These are phyloP conservation scores for Fusarium mundagurra DNA, from an alignment of 2,329 filamentous ascomycete genomes.

Conservation along the genomic window DNA sequence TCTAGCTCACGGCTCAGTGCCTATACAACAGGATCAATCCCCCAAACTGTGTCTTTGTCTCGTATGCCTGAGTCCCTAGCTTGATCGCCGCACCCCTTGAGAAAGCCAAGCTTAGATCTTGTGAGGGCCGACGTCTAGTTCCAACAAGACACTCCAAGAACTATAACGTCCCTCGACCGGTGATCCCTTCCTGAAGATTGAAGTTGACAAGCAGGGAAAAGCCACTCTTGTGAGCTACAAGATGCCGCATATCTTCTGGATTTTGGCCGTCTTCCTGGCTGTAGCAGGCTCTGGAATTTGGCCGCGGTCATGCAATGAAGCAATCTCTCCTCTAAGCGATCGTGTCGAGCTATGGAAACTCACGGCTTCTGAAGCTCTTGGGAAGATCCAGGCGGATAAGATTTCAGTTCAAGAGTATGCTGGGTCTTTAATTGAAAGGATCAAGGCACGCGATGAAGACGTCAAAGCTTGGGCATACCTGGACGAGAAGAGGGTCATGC, in stretches of 20 bases:
- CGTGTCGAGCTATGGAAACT: constrained; percentile 35
- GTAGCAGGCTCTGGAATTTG: too few species aligned
- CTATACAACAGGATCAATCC: not conserved
- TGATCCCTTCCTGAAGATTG: not conserved
- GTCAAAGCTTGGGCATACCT: constrained; percentile 64
- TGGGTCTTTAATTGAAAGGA: constrained; percentile 56
- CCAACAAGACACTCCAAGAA: not conserved
- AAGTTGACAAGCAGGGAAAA: too few species aligned
- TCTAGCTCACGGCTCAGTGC: not conserved
- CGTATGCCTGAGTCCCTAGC: not conserved
- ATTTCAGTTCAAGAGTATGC: constrained; percentile 63
- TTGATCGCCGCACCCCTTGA: not conserved
- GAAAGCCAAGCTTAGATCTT: not conserved
- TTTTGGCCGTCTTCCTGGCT: too few species aligned
- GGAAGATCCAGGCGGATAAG: constrained; percentile 51
- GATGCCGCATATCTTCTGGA: too few species aligned
- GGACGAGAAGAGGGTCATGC: constrained; percentile 55
- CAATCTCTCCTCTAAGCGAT: constrained; percentile 25
- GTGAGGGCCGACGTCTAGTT: not conserved
- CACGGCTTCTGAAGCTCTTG: constrained; percentile 56
- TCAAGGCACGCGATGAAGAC: constrained; percentile 54
- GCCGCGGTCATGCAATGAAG: not conserved
- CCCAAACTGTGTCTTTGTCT: not conserved
- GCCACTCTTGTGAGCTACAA: too few species aligned
- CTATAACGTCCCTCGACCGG: not conserved